phyloP scores from a whole-genome alignment of 306 rosid genomes.

The Trichosanthes truncata region DNA sequence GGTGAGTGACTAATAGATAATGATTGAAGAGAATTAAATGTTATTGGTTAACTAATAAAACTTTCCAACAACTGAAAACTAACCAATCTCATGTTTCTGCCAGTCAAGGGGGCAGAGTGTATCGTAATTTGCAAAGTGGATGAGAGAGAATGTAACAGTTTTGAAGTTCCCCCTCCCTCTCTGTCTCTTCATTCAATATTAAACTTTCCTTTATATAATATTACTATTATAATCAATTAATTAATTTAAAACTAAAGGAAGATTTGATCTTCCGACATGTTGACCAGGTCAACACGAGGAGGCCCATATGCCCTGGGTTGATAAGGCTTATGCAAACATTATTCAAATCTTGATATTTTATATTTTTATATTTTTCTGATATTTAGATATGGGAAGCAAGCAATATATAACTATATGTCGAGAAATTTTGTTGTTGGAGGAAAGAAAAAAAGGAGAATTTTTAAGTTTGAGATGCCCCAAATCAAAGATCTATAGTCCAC shows the following conservation, averaged over 20 bases:
- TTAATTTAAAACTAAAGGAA: background rate
- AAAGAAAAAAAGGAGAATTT: background rate
- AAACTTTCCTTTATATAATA: background rate
- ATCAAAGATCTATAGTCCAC: background rate
- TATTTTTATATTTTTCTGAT: background rate
- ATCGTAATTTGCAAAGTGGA: background rate
- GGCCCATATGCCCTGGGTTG: constrained; percentile 26
- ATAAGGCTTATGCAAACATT: background rate
- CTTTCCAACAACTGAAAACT: background rate
- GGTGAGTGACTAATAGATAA: background rate
- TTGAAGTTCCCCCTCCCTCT: background rate
- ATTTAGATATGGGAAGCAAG: background rate
- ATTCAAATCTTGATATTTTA: background rate
- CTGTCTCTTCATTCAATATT: background rate
- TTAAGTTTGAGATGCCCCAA: background rate
- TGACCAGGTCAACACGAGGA: constrained; percentile 50
- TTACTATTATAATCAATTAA: background rate
- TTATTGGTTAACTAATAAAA: background rate
- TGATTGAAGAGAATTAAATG: background rate
- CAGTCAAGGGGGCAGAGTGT: background rate
- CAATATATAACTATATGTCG: background rate
- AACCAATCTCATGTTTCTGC: background rate
- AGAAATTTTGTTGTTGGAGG: background rate
- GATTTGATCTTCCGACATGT: constrained; percentile 13
- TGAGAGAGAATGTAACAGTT: background rate